Evolutionary conservation across 331 rosid species (phyloP).

Genomic region (Quercus lobata): DNA sequence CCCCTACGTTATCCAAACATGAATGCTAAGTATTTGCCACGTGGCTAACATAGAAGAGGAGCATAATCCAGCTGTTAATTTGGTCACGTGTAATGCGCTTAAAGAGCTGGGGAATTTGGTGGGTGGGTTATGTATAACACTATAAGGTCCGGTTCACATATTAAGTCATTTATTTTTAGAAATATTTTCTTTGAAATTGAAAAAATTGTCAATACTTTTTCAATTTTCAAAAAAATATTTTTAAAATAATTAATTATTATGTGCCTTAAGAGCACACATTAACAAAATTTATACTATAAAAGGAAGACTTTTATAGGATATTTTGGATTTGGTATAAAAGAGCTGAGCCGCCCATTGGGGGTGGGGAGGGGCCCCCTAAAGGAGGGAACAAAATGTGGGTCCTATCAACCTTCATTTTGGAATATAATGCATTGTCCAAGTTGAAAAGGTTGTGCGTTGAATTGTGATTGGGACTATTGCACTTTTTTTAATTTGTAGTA

Average conservation of each 20-base stretch:
- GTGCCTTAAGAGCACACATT: rapidly evolving
- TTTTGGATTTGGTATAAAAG: neutral
- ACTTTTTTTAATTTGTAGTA: neutral
- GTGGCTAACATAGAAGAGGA: neutral
- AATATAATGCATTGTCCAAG: neutral
- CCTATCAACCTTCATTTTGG: neutral
- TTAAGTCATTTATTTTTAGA: no score
- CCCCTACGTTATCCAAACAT: neutral
- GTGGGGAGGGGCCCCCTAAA: neutral
- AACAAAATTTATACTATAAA: neutral
- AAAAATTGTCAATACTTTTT: no score
- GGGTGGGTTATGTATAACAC: neutral
- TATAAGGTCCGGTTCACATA: no score
- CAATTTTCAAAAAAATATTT: no score
- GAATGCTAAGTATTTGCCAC: neutral
- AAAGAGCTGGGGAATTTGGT: neutral
- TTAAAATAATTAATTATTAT: no score
- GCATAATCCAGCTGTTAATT: neutral
- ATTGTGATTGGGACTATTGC: neutral
- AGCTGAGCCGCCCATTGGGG: constrained; percentile 9
- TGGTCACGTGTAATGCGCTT: neutral
- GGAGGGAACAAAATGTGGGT: constrained; percentile 9
- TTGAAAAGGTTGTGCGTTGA: neutral
- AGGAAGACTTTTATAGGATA: neutral
- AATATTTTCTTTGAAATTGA: no score